Percentiles rank a stretch among this genome's conserved stretches.
Evolutionary conservation across 768 basidiomycete species (phyloP).

Genomic region (Coprinopsis marcescibilis): DNA sequence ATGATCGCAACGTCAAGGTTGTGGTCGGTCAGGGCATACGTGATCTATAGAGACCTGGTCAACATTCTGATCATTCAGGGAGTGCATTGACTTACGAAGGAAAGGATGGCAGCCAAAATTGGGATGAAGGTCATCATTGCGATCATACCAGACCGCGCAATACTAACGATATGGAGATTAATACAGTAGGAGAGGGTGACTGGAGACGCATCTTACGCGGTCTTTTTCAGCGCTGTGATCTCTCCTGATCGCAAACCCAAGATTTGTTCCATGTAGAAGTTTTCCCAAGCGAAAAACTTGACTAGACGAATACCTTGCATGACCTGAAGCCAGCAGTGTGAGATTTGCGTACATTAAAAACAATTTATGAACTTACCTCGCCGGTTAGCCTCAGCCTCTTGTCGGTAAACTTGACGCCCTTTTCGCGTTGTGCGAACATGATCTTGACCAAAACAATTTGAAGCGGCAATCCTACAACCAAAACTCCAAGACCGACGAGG

Average conservation of each 20-base stretch:
- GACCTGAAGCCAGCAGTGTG: conserved; percentile 24
- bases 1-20: conserved; percentile 47
- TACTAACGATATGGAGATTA: no score
- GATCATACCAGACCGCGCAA: conserved; percentile 25
- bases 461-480: conserved; percentile 53
- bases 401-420: conserved; percentile 62
- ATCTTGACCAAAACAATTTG: conserved; percentile 46
- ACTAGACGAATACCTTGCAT: conserved; percentile 62
- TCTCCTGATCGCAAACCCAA: conserved; percentile 33
- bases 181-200: no score
- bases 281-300: conserved; percentile 59
- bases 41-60: conserved; percentile 38
- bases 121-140: conserved; percentile 43
- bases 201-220: conserved; percentile 32
- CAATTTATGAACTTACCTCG: no score
- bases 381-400: conserved; percentile 56
- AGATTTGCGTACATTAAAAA: no score
- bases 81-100: conserved; percentile 44
- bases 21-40: conserved; percentile 55
- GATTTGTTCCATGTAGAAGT: conserved; percentile 40
- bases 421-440: conserved; percentile 48
- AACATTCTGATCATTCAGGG: neutral
- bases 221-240: conserved; percentile 32
- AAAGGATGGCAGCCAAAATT: conserved; percentile 41
- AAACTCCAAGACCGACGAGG: conserved; percentile 54